Evolutionary conservation across 306 rosid species (phyloP), one percentile per base, ranked within the genome.

Genomic region (Prinsepia uniflora): DNA sequence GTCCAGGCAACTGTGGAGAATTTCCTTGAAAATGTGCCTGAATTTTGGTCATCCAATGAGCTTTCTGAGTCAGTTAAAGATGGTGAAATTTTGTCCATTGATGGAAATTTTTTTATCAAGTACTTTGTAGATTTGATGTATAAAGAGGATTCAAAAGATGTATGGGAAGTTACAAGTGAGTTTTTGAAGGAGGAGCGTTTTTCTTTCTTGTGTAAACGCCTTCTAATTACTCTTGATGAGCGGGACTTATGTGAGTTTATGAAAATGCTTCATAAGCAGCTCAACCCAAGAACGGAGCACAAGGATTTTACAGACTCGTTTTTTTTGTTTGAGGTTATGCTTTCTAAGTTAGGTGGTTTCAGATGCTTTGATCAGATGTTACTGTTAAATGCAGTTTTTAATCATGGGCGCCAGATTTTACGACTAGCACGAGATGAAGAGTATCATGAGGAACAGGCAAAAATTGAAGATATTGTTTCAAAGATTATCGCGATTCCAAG

Each of bases 41-140:
- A 86, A 53, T 90, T 93, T 78, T 93, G 98, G 98, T 88, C 92
- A 44, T 93, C 98, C 56, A 63, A 39, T 63, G 98, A 93, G 84
- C 82, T 93, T 77, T 66, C 88, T 0, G 92, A 88, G 75, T 93
- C 98, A 0, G 81, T 90, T 66, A 86, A 84, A 89, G 94, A 83
- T 61, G 98, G 98, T 43, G 92, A 88, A 67, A 90, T 93, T 84
- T 75, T 93, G 81, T 67, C 47, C 56, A 59, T 88, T 41, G 97
- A 93, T 63, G 79, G 87, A 64, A 72, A 81, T 18, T 93, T 85
- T 81, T 88, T 93, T 48, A 74, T 85, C 34, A 75, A 65, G 7
- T 90, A 84, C 80, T 89, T 93, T 67, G 72, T 86, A 43, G 84
- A 83, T 79, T 63, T 87, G 82, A 87, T 93, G 94, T 85, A 87